Base-by-base conservation (phyloP, 768 basidiomycete genomes). In the Auricularia sp. region DNA sequence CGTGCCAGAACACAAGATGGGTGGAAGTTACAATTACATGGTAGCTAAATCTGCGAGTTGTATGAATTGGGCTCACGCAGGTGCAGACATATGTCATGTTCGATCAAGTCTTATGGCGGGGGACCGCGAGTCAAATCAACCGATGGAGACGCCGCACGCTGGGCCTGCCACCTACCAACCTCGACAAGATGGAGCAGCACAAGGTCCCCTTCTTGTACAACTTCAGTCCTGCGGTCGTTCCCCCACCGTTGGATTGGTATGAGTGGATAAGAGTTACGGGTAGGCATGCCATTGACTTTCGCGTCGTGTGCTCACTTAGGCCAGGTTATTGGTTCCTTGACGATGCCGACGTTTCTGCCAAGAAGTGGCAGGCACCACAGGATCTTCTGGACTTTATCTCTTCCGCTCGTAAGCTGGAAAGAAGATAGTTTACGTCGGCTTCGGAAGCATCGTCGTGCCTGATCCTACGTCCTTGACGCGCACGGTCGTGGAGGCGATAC, bases 151-250 rank as follows among this genome's bases (percentile, higher is more conserved):
- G 87, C 67, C 84, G 93, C 67, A 72, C 84, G 6, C 76, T 98
- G 23, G 83, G 82, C 60, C 82, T 99, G 42, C 83, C 83, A 3
- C 81, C 87, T 67, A 98, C 96, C 18, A 93, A 81, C 68, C 79
- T 97, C 53, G 97, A 98, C 75, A 93, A 87, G 76, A 91, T 98
- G 86, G 93, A 97, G 72, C 91, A 91, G 42, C 94, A 98, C 77
- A 97, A 95, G 77, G 91, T 96, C 61, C 96, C 96, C 2, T 99
- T 98, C 79, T 75, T 99, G 36, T 99, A 99, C 76, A 98, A 98
- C 74, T 98, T 98, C 73, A 95, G 92, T 70, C 91, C 94, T 1
- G 80, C 84, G 36, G 81, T 93, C 58, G 92, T 98, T 14, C 94
- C 95, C 6, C 92, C 89, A 34, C 96, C 96, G 3, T 76, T 98